Evolutionary conservation across 2,329 filamentous ascomycete species (phyloP).

Genomic region (Leptographium wingfieldii): DNA sequence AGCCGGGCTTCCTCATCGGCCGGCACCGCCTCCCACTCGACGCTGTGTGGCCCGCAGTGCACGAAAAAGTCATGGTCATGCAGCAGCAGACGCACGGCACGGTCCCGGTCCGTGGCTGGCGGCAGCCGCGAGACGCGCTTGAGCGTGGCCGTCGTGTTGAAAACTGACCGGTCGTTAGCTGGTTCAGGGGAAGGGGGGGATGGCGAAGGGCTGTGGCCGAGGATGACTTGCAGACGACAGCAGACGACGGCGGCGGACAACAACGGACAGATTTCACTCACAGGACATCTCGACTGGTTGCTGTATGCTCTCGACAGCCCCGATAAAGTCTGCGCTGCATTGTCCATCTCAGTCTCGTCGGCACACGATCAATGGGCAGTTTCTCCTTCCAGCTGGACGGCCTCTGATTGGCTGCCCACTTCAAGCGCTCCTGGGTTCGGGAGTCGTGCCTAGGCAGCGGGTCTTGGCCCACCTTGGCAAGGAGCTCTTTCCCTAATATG

Average conservation of each 20-base stretch:
- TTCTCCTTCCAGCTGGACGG: too few species aligned
- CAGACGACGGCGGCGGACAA: background rate
- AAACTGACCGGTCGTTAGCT: conserved; percentile 9
- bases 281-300: background rate
- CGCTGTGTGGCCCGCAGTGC: conserved; percentile 37
- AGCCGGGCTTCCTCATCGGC: conserved; percentile 15
- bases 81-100: conserved; percentile 33
- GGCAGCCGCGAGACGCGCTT: conserved; percentile 32
- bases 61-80: conserved; percentile 41
- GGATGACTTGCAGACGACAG: too few species aligned
- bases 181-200: background rate
- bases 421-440: too few species aligned
- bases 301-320: background rate
- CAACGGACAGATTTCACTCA: background rate
- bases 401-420: too few species aligned
- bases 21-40: conserved; percentile 26
- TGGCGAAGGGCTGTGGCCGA: background rate
- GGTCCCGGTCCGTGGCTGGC: conserved; percentile 19
- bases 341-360: too few species aligned
- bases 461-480: too few species aligned
- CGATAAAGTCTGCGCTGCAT: too few species aligned
- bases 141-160: conserved; percentile 30
- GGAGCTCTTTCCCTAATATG: too few species aligned
- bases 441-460: too few species aligned
- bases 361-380: too few species aligned